phyloP scores from a whole-genome alignment of 2,329 filamentous ascomycete genomes.

The Aureobasidium sp. region DNA sequence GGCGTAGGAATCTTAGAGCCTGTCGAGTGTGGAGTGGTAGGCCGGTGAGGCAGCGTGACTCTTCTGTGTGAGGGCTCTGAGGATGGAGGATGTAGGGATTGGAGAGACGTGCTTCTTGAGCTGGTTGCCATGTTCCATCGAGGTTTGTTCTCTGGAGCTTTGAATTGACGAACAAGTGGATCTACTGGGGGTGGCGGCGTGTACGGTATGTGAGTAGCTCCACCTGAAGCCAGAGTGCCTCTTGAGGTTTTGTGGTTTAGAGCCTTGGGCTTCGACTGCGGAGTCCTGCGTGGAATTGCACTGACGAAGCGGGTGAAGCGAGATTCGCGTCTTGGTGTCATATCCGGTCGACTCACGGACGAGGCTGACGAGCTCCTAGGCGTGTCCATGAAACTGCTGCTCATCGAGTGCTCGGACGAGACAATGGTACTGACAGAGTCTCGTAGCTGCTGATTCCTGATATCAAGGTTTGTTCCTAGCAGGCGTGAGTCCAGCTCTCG shows the following conservation, averaged over 20 bases:
- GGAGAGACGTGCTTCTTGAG: slow-evolving; percentile 37
- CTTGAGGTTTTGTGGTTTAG: background rate
- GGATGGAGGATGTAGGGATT: slow-evolving; percentile 36
- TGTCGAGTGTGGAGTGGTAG: slow-evolving; percentile 14
- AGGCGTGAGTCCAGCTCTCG: slow-evolving; percentile 78
- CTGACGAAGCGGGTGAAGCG: slow-evolving; percentile 19
- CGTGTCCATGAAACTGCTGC: slow-evolving; percentile 71
- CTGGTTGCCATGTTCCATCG: slow-evolving; percentile 79
- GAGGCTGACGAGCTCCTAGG: slow-evolving; percentile 70
- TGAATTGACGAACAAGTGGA: slow-evolving; percentile 43
- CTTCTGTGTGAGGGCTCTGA: slow-evolving; percentile 40
- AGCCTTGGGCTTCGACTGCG: slow-evolving; percentile 18
- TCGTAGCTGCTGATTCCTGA: slow-evolving; percentile 77
- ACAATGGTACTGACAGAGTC: slow-evolving; percentile 96
- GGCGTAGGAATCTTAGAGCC: slow-evolving; percentile 19
- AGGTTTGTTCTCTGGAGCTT: slow-evolving; percentile 62
- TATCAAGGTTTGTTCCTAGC: slow-evolving; percentile 70
- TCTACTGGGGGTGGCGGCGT: slow-evolving; percentile 19
- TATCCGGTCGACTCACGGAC: slow-evolving; percentile 48
- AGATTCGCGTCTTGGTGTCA: slow-evolving; percentile 43
- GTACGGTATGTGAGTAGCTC: slow-evolving; percentile 19
- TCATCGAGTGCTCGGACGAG: slow-evolving; percentile 80
- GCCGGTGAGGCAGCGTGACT: slow-evolving; percentile 23
- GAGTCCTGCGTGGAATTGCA: slow-evolving; percentile 19
- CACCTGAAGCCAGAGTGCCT: slow-evolving; percentile 5